Conservation (phyloP, 2,329 filamentous ascomycete species). For the Tetracladium maxilliforme region DNA sequence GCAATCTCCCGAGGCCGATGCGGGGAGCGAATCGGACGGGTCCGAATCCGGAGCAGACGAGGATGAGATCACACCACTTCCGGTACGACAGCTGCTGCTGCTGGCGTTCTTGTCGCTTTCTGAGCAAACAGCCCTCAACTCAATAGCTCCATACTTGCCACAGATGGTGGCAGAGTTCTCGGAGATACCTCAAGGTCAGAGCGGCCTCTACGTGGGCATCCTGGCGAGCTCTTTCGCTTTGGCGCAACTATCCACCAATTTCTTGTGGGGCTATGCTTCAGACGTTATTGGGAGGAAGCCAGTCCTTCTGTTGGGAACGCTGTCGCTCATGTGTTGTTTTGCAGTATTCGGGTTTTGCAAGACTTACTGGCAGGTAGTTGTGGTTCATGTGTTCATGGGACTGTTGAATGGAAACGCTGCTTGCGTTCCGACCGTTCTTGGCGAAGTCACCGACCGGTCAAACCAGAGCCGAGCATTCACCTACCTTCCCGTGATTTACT, state of each 20-base stretch:
- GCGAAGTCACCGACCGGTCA: slow-evolving; percentile 86
- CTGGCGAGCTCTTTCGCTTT: slow-evolving; percentile 85
- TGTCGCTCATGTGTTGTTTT: slow-evolving; percentile 72
- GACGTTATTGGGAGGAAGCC: slow-evolving; percentile 72
- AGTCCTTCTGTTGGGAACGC: slow-evolving; percentile 66
- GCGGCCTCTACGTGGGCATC: slow-evolving; percentile 78
- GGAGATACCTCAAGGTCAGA: slow-evolving; percentile 54
- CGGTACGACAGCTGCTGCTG: slow-evolving; percentile 67
- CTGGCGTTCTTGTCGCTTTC: slow-evolving; percentile 79
- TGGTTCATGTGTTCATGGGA: slow-evolving; percentile 84
- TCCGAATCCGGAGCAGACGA: too few relatives aligned
- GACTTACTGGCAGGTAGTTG: slow-evolving; percentile 67
- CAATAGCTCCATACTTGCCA: slow-evolving; percentile 87
- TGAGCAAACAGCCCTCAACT: slow-evolving; percentile 94
- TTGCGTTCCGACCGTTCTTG: slow-evolving; percentile 82
- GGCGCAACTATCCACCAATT: slow-evolving; percentile 84
- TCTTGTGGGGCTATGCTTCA: slow-evolving; percentile 77
- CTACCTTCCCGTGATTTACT: slow-evolving; percentile 92
- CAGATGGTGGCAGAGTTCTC: slow-evolving; percentile 82
- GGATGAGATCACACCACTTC: too few relatives aligned
- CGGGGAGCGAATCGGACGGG: too few relatives aligned
- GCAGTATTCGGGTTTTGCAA: slow-evolving; percentile 75
- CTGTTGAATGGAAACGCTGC: slow-evolving; percentile 90
- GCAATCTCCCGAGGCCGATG: too few relatives aligned
- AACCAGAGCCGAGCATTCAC: slow-evolving; percentile 92